Conservation (phyloP, 345 rosid genomes). For the Hevea brasiliensis region DNA sequence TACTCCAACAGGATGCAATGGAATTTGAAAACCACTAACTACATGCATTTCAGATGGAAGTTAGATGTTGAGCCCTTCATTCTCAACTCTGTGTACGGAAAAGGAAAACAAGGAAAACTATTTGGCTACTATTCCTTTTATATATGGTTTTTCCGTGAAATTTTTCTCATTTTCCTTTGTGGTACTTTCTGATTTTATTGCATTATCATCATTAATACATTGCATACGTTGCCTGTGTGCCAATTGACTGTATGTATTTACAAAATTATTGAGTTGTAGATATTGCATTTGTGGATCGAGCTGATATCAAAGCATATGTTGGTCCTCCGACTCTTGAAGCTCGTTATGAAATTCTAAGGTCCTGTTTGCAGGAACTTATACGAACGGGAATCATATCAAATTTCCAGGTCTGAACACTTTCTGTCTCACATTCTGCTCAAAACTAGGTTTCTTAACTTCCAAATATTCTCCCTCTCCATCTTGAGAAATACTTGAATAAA, state of each 20-base stretch:
- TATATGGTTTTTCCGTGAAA: not conserved
- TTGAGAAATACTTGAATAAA: not conserved
- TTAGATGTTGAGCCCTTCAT: not conserved
- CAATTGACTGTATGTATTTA: not conserved
- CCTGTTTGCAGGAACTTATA: slow-evolving; percentile 79
- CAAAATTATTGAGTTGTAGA: slow-evolving; percentile 48
- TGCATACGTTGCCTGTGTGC: not conserved
- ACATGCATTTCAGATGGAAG: not conserved
- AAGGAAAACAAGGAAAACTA: not conserved
- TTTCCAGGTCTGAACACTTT: slow-evolving; percentile 48
- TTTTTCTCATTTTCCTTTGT: not conserved
- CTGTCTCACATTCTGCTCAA: not conserved
- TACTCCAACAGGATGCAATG: not conserved
- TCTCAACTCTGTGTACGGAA: too few species aligned
- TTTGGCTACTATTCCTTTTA: not conserved
- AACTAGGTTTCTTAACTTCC: slow-evolving; percentile 13
- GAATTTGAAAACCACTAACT: not conserved
- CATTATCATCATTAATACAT: not conserved
- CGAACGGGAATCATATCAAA: slow-evolving; percentile 66
- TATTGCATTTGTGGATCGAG: slow-evolving; percentile 93
- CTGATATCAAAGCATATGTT: slow-evolving; percentile 95
- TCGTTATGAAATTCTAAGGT: slow-evolving; percentile 84
- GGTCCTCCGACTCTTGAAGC: slow-evolving; percentile 96
- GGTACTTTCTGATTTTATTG: not conserved
- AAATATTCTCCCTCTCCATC: not conserved